Evolutionary conservation across 1,284 basidiomycete genomes (phyloP), one percentile per base, ranked within the genome.

Genomic region (Hymenochaete sp.): DNA sequence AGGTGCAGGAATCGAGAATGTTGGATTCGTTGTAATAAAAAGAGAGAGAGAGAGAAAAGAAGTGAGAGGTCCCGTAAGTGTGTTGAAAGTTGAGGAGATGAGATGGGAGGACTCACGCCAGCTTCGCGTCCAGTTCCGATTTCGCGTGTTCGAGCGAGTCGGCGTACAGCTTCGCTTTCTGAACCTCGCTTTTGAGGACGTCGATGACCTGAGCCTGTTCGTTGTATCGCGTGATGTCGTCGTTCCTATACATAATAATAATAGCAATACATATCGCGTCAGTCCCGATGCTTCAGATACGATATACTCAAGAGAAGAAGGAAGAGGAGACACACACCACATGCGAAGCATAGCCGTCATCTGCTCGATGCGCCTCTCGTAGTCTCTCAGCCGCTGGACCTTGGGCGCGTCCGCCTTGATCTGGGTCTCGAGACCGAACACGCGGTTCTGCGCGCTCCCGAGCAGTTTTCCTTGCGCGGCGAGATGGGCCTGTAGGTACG

Each of bases 391-490:
- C 7, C 81, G 70, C 49, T 84, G 77, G 21, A 88, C 71, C 56
- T 86, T 86, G 58, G 80, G 81, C 48, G 79, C 74, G 33, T 68
- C 79, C 58, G 79, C 82, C 57, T 83, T 85, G 54, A 70, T 71
- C 53, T 75, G 68, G 3, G 79, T 84, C 58, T 79, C 65, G 18
- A 87, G 63, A 37, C 71, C 65, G 52, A 81, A 82, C 1, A 82
- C 72, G 14, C 73, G 62, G 38, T 73, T 67, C 10, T 67, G 67
- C 6, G 82, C 80, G 14, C 77, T 76, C 0, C 72, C 74, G 19
- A 89, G 62, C 9, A 84, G 64, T 53, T 73, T 76, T 7, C 71
- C 71, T 63, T 87, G 84, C 1, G 82, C 83, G 8, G 63, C 67
- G 49, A 82, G 81, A 32, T 75, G 68, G 6, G 78, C 75, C 85